Percentiles rank a stretch among this genome's conserved stretches.
These are phyloP conservation scores for Cladosporium sp. DNA, from an alignment of 2,329 filamentous ascomycete genomes.

Conservation along the genomic window DNA sequence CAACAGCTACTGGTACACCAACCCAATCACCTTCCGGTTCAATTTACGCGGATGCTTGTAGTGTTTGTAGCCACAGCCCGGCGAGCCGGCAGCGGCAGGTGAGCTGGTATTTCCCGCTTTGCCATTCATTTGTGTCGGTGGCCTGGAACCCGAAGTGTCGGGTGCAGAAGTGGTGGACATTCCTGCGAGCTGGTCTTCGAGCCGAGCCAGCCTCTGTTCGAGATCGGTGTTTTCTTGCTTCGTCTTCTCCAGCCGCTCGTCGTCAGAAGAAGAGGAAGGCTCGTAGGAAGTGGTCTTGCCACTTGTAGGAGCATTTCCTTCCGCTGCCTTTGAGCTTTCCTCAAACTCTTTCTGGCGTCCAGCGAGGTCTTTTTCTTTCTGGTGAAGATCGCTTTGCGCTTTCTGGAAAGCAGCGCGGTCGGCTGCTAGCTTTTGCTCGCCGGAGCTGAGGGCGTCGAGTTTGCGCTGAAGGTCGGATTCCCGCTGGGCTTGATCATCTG, in stretches of 20 bases:
- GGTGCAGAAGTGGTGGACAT: too few species aligned
- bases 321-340: background rate
- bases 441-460: constrained; percentile 2
- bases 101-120: background rate
- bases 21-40: constrained; percentile 2
- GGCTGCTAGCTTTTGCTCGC: background rate
- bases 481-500: background rate
- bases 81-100: background rate
- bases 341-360: constrained; percentile 6
- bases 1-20: constrained; percentile 8
- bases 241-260: constrained; percentile 3
- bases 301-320: background rate
- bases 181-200: constrained; percentile 9
- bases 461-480: constrained; percentile 5
- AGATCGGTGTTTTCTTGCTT: constrained; percentile 2
- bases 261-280: too few species aligned
- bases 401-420: constrained; percentile 4
- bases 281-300: background rate
- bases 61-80: constrained; percentile 1
- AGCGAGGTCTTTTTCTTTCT: background rate
- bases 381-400: background rate
- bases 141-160: too few species aligned
- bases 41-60: constrained; percentile 10
- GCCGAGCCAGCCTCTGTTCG: constrained; percentile 3
- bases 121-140: constrained; percentile 7